Base-by-base conservation (phyloP, 2,329 filamentous ascomycete genomes). In the Curvularia lunata region DNA sequence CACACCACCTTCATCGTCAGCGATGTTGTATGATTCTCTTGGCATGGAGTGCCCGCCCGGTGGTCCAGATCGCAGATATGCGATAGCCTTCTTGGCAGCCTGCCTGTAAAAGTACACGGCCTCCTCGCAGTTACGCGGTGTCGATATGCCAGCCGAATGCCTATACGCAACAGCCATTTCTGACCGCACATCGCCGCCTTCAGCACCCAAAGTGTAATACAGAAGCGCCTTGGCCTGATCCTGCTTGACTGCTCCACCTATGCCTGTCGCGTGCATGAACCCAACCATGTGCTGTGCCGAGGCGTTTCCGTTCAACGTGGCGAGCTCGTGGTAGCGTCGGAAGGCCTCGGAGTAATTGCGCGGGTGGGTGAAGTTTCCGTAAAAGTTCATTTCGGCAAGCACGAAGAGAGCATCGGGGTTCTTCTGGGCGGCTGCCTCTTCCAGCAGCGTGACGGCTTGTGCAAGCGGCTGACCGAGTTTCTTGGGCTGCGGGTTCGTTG, bases 251-350 rank as follows among this genome's bases (percentile, higher is more conserved):
- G 88, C 88, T 30, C 87, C 87, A 16, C 91, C 93, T 56, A 99
- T 84, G 0, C 95, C 95, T 0, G 95, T 99, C 34, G 93, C 93
- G 78, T 99, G 94, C 85, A 97, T 95, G 67, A 99, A 87, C 0
- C 91, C 95, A 46, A 98, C 75, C 94, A 99, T 97, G 77, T 96
- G 90, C 75, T 98, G 92, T 1, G 95, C 95, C 12, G 94, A 96
- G 64, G 87, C 89, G 77, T 99, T 98, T 43, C 94, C 95, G 64
- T 90, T 85, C 58, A 88, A 76, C 18, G 84, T 83, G 2, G 94
- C 91, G 52, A 99, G 84, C 60, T 88, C 83, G 61, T 90, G 83
- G 77, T 98, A 99, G 79, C 91, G 85, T 64, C 85, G 82, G 74
- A 96, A 97, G 0, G 95, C 91, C 47, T 86, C 83, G 30, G 85